Conservation (phyloP, 345 rosid genomes). For the Sonneratia caseolaris region DNA sequence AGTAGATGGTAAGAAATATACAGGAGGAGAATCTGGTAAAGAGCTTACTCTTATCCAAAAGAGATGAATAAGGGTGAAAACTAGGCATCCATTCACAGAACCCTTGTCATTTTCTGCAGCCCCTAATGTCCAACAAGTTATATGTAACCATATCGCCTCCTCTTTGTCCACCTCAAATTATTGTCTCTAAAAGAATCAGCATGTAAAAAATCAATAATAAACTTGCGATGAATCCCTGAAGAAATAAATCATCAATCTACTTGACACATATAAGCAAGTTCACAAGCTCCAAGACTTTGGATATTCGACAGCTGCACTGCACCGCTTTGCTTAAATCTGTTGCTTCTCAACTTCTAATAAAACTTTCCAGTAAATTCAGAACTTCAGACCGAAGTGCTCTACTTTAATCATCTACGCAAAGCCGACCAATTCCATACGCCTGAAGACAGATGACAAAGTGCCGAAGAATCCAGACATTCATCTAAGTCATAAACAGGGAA, state of each 20-base stretch:
- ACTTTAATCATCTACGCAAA: background rate
- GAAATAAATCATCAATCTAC: background rate
- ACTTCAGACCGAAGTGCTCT: background rate
- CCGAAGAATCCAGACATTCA: background rate
- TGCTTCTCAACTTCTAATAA: background rate
- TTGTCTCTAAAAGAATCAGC: background rate
- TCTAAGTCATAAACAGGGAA: background rate
- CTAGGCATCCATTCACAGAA: background rate
- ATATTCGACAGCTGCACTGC: background rate
- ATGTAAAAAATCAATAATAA: background rate
- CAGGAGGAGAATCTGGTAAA: background rate
- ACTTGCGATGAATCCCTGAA: background rate
- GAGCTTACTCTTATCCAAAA: background rate
- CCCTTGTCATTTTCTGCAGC: background rate
- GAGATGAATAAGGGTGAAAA: background rate
- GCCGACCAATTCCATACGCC: background rate
- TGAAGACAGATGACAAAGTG: background rate
- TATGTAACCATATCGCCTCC: background rate
- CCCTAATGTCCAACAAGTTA: background rate
- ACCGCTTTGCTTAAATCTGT: background rate
- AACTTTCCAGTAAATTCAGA: background rate
- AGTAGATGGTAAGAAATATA: background rate
- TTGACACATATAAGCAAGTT: background rate
- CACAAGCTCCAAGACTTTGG: background rate
- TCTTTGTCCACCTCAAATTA: background rate